Base-by-base conservation (phyloP, 495 filamentous ascomycete species). In the Usnea hakonensis region DNA sequence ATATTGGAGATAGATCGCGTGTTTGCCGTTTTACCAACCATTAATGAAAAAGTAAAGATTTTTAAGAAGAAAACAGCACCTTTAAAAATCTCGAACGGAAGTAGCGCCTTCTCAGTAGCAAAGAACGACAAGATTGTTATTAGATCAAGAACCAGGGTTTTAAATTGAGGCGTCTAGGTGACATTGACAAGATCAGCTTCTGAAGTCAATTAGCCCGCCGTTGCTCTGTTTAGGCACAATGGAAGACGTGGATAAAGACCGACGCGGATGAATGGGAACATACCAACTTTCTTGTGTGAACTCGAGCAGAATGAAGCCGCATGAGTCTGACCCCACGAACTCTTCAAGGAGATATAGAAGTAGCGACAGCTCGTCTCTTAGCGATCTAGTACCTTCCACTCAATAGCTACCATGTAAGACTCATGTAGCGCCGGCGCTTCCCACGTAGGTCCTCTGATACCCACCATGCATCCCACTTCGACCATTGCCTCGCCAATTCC, bases 371-470 rank as follows among this genome's bases (percentile, higher is more conserved):
- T 33, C 10, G 16, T 32, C 2, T 33, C 52, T 56, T 23, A 62
- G 37, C 53, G 37, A 46, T 56, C 23, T 1, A 62, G 30, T 26
- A 64, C 44, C 36, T 37, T 35, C 62, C 62, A 64, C 48, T 64
- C 62, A 59, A 64, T 35, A 23, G 32, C 62, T 19, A 64, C 56
- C 46, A 21, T 53, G 55, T 57, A 64, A 3, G 0, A 10, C 32
- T 54, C 62, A 3, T 28, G 28, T 9, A 26, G 28, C 3, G 55
- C n/a, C 19, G n/a, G 23, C 0, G 60, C 46, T 14, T 64, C 62
- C 62, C 62, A 64, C 17, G 53, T n/a, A 35, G 56, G 56, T 4
- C 37, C 53, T 26, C 21, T 64, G 10, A 64, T 41, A 5, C 56
- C 62, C 35, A 64, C 14, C 6, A 59, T 38, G 23, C 21, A 43